Conservation (phyloP, 352 stramenopile genomes). For the Phytophthora melonis region DNA sequence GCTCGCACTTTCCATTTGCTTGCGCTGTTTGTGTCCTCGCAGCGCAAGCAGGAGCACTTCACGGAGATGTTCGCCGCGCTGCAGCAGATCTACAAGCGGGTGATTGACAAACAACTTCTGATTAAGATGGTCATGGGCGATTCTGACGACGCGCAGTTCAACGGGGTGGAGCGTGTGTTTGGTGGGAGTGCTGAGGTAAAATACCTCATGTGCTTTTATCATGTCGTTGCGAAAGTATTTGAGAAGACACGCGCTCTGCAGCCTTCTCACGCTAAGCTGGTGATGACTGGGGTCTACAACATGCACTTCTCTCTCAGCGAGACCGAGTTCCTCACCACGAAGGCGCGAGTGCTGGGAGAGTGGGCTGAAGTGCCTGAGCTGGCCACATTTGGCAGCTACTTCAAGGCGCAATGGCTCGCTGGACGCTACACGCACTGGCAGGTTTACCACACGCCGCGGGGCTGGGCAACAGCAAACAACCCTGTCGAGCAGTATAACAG, state of each 20-base stretch:
- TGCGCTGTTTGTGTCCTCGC: not conserved
- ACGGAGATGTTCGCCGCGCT: not conserved
- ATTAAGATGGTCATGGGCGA: not conserved
- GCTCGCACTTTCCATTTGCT: not conserved
- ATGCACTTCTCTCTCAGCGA: not conserved
- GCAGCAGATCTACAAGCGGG: not conserved
- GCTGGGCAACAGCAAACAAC: slow-evolving; percentile 1
- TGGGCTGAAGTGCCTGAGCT: not conserved
- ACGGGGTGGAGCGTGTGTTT: not conserved
- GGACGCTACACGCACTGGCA: not conserved
- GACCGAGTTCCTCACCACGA: not conserved
- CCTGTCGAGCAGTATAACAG: slow-evolving; percentile 6
- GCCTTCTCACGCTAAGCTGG: no score
- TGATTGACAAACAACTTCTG: not conserved
- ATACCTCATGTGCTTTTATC: not conserved
- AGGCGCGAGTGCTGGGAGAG: not conserved
- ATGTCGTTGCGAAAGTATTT: not conserved
- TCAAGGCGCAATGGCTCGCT: not conserved
- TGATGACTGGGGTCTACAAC: not conserved
- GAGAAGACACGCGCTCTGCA: not conserved
- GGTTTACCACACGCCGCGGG: slow-evolving; percentile 1
- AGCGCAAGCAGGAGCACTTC: not conserved
- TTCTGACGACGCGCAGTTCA: not conserved
- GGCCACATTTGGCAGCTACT: not conserved
- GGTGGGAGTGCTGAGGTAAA: not conserved